These are phyloP conservation scores for Dendrobium nobile DNA, from an alignment of 106 monocot species.

Conservation along the genomic window DNA sequence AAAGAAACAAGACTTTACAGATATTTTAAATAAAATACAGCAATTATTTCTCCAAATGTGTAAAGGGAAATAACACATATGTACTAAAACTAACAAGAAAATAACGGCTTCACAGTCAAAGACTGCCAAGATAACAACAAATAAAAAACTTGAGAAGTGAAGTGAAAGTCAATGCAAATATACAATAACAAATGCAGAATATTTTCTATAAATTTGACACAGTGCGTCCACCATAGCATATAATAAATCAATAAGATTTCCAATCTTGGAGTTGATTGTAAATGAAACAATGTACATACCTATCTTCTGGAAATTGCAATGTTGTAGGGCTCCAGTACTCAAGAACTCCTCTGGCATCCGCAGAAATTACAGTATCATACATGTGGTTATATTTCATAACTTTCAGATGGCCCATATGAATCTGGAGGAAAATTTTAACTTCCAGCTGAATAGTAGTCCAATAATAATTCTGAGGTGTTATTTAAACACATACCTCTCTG, in stretches of 20 bases:
- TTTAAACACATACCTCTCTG: slow-evolving; percentile 52
- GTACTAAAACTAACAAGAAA: background rate
- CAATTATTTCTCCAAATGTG: background rate
- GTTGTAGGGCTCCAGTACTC: slow-evolving; percentile 90
- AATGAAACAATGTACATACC: slow-evolving; percentile 26
- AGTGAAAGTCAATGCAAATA: background rate
- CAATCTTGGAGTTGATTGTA: background rate
- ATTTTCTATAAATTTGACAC: background rate
- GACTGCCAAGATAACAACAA: too few relatives aligned
- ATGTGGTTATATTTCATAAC: slow-evolving; percentile 77
- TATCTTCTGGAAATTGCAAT: slow-evolving; percentile 73
- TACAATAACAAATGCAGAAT: background rate
- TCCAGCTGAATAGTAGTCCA: background rate
- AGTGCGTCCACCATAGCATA: background rate
- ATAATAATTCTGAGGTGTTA: background rate
- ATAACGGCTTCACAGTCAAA: background rate
- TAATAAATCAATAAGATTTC: background rate
- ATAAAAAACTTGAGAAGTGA: background rate
- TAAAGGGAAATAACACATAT: background rate
- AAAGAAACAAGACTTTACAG: background rate
- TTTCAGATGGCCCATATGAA: slow-evolving; percentile 71
- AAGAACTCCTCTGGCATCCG: slow-evolving; percentile 76
- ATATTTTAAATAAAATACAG: background rate
- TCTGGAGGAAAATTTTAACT: slow-evolving; percentile 32
- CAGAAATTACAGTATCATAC: slow-evolving; percentile 82